Evolutionary conservation across 257 asterid genomes (phyloP), one percentile per base, ranked within the genome.

Genomic region (Ophiorrhiza pumila): DNA sequence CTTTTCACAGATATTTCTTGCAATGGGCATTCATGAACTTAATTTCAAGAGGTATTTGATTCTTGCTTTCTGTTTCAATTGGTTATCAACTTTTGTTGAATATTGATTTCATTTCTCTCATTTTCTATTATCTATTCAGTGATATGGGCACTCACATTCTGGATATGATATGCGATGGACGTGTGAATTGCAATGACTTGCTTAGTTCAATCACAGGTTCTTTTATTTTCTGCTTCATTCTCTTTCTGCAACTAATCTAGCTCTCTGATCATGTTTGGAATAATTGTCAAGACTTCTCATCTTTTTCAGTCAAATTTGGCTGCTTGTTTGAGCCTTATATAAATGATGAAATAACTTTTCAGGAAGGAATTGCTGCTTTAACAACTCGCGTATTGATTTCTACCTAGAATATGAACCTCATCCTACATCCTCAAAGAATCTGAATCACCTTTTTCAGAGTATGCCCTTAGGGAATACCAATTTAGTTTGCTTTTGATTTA

Each of bases 281-380:
- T 34, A 47, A 20, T 22, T 22, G 22, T 52, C 1, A 2, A 8
- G 52, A 6, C 14, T 42, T 74, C 39, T 52, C 17, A 15, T 59
- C 35, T 67, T 31, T 23, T 63, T 59, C 17, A 27, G 22, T 46
- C 35, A 13, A 10, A 20, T 20, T 43, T 29, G 37, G 23, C 43
- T 42, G 43, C 31, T 35, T 64, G 49, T 64, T n/a, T 53, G 18
- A n/a, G 31, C 31, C 10, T 12, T 47, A 37, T 45, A 39, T 9
- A 29, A 32, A 70, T n/a, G 22, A 3, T 37, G 35, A 4, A 8
- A 20, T 63, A 7, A 43, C 39, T 56, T 74, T 85, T 82, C 96
- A 94, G 99, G 99, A 80, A 71, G 83, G 80, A 91, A 88, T 73
- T 94, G 99, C 86, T 94, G 98, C 85, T 90, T 91, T 91, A 94